Evolutionary conservation across 495 filamentous ascomycete species (phyloP).

Genomic region (Cairneyella variabilis): DNA sequence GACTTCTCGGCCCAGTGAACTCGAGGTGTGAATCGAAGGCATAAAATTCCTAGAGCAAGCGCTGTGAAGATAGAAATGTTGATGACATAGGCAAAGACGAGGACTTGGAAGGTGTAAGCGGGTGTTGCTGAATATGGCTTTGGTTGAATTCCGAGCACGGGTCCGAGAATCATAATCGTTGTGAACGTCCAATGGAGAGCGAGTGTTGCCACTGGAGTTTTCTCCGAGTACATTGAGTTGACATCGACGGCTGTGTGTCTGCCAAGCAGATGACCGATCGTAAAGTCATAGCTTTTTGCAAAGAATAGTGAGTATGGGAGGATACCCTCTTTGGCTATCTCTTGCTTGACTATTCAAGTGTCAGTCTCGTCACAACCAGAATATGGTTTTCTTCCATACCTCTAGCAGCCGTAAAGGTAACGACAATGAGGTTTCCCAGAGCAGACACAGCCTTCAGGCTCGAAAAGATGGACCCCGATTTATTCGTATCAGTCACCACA

Average conservation of each 20-base stretch:
- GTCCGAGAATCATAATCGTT: conserved; percentile 1
- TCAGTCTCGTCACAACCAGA: too few species aligned
- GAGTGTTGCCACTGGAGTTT: conserved; percentile 31
- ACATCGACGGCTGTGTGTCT: not conserved
- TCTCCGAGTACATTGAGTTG: conserved; percentile 16
- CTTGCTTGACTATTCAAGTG: conserved; percentile 37
- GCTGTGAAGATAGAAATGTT: conserved; percentile 3
- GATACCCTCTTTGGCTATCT: conserved; percentile 50
- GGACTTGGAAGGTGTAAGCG: conserved; percentile 26
- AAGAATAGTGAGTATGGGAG: conserved; percentile 46
- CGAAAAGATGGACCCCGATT: not conserved
- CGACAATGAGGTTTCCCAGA: conserved; percentile 27
- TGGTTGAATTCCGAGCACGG: conserved; percentile 9
- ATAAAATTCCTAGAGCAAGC: conserved; percentile 11
- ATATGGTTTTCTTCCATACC: too few species aligned
- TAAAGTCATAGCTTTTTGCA: conserved; percentile 20
- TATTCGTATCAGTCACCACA: not conserved
- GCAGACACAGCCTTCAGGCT: conserved; percentile 12
- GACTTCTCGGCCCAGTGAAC: conserved; percentile 10
- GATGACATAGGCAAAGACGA: conserved; percentile 28
- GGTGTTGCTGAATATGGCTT: not conserved
- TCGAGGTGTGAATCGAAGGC: conserved; percentile 6
- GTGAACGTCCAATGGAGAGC: conserved; percentile 35
- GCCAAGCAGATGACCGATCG: not conserved
- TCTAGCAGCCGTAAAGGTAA: conserved; percentile 46